Evolutionary conservation across 164 flowering plant species (phyloP).

Genomic region (Paratinospora sagittata): DNA sequence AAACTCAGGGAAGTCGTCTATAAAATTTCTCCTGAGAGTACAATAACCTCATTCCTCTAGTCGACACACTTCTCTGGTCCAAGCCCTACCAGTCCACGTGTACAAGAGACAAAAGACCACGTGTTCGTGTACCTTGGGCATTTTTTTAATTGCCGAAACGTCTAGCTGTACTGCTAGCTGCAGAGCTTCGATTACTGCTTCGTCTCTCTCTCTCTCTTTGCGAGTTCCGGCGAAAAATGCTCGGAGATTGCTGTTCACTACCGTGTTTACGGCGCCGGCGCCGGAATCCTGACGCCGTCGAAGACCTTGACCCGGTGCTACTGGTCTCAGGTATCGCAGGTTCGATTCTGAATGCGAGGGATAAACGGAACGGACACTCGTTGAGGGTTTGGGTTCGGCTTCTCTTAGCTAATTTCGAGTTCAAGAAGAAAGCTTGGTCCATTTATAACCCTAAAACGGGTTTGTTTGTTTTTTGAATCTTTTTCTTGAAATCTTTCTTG

Average conservation of each 20-base stretch:
- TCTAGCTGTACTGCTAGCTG: too few species aligned
- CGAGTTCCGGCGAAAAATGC: constrained; percentile 9
- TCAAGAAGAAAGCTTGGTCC: constrained; percentile 69
- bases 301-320: constrained; percentile 63
- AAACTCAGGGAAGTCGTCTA: background rate
- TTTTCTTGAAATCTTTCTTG: too few species aligned
- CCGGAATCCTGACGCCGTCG: constrained; percentile 5
- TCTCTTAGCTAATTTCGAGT: constrained; percentile 66
- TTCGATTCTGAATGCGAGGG: constrained; percentile 68
- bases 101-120: too few species aligned
- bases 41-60: background rate
- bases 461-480: constrained; percentile 5
- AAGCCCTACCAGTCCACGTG: too few species aligned
- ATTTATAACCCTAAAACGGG: constrained; percentile 76
- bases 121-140: too few species aligned
- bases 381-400: constrained; percentile 92
- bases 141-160: too few species aligned
- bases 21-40: background rate
- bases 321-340: constrained; percentile 85
- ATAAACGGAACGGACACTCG: constrained; percentile 37
- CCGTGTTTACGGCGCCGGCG: constrained; percentile 30
- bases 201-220: background rate
- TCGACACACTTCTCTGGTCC: too few species aligned
- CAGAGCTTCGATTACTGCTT: background rate
- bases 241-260: background rate